These are phyloP conservation scores for Lablab purpureus DNA, from an alignment of 306 rosid genomes.

Conservation along the genomic window DNA sequence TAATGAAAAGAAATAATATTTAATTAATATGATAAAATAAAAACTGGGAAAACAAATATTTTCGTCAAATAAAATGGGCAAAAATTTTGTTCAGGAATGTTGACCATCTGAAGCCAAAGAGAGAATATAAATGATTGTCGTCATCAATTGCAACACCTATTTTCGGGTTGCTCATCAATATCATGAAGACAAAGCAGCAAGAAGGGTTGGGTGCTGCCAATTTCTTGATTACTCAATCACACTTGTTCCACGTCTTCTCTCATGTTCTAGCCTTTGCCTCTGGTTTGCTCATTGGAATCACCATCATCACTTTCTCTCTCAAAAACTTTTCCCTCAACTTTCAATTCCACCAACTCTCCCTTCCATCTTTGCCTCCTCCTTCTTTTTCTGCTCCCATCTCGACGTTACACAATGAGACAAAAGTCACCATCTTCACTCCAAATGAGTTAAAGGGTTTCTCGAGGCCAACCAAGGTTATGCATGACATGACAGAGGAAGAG, in stretches of 20 bases:
- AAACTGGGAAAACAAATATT: too few species aligned
- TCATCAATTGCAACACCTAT: neutral
- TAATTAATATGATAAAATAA: too few species aligned
- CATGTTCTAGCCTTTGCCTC: constrained; percentile 57
- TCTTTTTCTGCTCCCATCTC: neutral
- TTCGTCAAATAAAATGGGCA: neutral
- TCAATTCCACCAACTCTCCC: constrained; percentile 43
- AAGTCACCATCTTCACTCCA: neutral
- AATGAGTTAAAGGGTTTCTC: constrained; percentile 49
- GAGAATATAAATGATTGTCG: neutral
- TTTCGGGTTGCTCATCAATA: neutral
- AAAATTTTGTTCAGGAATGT: neutral
- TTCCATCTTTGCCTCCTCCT: neutral
- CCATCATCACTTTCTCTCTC: constrained; percentile 57
- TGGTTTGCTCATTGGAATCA: constrained; percentile 71
- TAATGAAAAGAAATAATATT: too few species aligned
- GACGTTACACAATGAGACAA: neutral
- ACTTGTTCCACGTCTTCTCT: constrained; percentile 47
- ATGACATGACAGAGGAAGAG: constrained; percentile 76
- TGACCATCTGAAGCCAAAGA: neutral
- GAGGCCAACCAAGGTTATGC: constrained; percentile 52
- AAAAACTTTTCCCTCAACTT: constrained; percentile 46
- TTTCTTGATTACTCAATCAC: constrained; percentile 44
- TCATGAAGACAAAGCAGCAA: constrained; percentile 46
- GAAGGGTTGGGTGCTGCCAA: constrained; percentile 25